phyloP scores from a whole-genome alignment of 805 yeast species.

The Metschnikowia peoriensis region DNA sequence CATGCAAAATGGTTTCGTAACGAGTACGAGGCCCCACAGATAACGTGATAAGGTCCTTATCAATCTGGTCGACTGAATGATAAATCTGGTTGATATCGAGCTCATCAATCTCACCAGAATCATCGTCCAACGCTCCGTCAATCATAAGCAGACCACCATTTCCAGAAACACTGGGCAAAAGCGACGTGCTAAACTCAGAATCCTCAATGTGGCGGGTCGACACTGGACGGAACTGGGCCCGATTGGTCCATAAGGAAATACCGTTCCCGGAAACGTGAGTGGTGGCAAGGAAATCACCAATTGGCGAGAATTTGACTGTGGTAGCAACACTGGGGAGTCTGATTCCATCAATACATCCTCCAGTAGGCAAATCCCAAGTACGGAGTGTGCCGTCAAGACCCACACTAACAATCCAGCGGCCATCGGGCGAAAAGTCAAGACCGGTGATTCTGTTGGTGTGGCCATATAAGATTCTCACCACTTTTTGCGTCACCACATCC shows the following conservation, averaged over 20 bases:
- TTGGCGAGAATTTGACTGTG: slow-evolving; percentile 72
- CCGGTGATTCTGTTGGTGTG: slow-evolving; percentile 86
- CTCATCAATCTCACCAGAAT: slow-evolving; percentile 22
- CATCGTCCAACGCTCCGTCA: slow-evolving; percentile 71
- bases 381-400: slow-evolving; percentile 84
- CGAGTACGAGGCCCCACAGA: slow-evolving; percentile 76
- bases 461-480: slow-evolving; percentile 86
- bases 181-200: slow-evolving; percentile 61
- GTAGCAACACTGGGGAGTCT: slow-evolving; percentile 78
- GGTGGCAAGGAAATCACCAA: slow-evolving; percentile 89
- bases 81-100: slow-evolving; percentile 42
- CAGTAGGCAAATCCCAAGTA: slow-evolving; percentile 97
- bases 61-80: slow-evolving; percentile 61
- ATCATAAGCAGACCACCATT: slow-evolving; percentile 69
- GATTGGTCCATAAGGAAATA: slow-evolving; percentile 87
- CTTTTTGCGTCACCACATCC: slow-evolving; percentile 75
- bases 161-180: slow-evolving; percentile 76
- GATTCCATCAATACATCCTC: slow-evolving; percentile 94
- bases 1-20: slow-evolving; percentile 71
- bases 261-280: slow-evolving; percentile 91
- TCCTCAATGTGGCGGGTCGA: slow-evolving; percentile 76
- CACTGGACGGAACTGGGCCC: slow-evolving; percentile 76
- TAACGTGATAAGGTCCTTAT: slow-evolving; percentile 62
- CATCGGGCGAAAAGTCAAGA: slow-evolving; percentile 89
- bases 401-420: slow-evolving; percentile 88